A percentile compares a stretch with the other conserved stretches of the same genome.
Evolutionary conservation across 202 grass and related monocot genomes (phyloP).

Genomic region (Schoenoplectus triqueter): DNA sequence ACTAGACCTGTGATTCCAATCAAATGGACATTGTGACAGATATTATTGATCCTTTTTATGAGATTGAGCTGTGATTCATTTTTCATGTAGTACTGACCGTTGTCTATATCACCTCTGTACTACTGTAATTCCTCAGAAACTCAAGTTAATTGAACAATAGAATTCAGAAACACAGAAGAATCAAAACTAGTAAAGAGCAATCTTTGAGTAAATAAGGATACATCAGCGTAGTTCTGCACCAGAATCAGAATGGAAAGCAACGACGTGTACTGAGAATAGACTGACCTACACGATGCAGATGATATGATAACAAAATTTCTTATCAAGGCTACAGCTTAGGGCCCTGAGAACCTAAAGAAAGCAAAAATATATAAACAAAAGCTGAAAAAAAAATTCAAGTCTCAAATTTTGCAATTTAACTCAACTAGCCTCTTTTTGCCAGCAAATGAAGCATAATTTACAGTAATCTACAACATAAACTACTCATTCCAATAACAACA

Average conservation of each 20-base stretch:
- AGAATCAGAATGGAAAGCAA: background rate
- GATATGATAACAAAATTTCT: background rate
- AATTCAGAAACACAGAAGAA: background rate
- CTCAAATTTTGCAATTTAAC: slow-evolving; percentile 6
- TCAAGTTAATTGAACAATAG: too few relatives aligned
- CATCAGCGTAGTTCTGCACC: background rate
- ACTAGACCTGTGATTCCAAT: too few relatives aligned
- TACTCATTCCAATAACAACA: background rate
- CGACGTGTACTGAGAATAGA: background rate
- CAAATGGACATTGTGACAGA: too few relatives aligned
- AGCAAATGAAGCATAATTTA: slow-evolving; percentile 25
- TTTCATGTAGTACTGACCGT: too few relatives aligned
- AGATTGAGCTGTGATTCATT: too few relatives aligned
- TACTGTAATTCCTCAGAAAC: too few relatives aligned
- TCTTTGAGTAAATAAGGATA: slow-evolving; percentile 3
- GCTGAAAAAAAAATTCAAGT: background rate
- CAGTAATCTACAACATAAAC: slow-evolving; percentile 19
- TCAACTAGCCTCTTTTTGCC: slow-evolving; percentile 14
- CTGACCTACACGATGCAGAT: background rate
- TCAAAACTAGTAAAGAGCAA: background rate
- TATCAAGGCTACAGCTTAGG: slow-evolving; percentile 2
- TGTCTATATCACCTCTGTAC: too few relatives aligned
- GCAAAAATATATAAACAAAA: background rate
- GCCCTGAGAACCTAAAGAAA: too few relatives aligned
- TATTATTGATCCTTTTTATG: too few relatives aligned